Evolutionary conservation across 345 rosid species (phyloP).

Genomic region (Citropsis articulata): DNA sequence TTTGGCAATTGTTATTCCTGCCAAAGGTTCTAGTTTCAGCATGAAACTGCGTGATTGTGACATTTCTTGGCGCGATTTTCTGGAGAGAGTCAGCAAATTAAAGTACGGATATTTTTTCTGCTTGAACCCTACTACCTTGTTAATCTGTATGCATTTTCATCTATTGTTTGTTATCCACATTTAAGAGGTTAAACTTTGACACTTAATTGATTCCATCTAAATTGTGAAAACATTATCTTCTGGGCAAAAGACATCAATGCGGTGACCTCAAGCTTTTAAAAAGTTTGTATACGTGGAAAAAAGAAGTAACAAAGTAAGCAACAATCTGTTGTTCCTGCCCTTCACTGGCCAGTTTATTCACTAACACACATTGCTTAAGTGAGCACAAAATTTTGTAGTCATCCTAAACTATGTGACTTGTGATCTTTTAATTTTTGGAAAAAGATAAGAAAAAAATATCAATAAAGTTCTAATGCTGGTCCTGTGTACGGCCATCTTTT

Average conservation of each 20-base stretch:
- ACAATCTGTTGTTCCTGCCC: not conserved
- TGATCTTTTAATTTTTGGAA: slow-evolving; percentile 1
- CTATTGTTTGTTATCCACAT: not conserved
- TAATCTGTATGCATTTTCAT: not conserved
- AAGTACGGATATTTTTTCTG: slow-evolving; percentile 40
- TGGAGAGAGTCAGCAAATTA: slow-evolving; percentile 45
- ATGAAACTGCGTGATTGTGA: slow-evolving; percentile 71
- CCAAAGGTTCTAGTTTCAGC: slow-evolving; percentile 44
- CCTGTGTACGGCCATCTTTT: not conserved
- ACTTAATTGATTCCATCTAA: not conserved
- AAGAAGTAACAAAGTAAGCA: not conserved
- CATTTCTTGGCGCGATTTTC: slow-evolving; percentile 74
- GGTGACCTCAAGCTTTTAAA: not conserved
- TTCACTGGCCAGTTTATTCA: not conserved
- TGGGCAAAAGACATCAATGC: not conserved
- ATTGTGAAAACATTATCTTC: not conserved
- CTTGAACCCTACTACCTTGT: slow-evolving; percentile 3
- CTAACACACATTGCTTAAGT: not conserved
- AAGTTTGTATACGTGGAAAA: not conserved
- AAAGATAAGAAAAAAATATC: not conserved
- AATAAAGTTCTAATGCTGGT: slow-evolving; percentile 7
- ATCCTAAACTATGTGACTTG: slow-evolving; percentile 12
- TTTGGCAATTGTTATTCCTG: slow-evolving; percentile 72
- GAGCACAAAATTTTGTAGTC: not conserved
- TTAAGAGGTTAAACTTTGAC: not conserved